A percentile compares a stretch with the other conserved stretches of the same genome.
These are phyloP conservation scores for Mucor saturninus DNA, from an alignment of 371 early-diverging fungal species.

Conservation along the genomic window DNA sequence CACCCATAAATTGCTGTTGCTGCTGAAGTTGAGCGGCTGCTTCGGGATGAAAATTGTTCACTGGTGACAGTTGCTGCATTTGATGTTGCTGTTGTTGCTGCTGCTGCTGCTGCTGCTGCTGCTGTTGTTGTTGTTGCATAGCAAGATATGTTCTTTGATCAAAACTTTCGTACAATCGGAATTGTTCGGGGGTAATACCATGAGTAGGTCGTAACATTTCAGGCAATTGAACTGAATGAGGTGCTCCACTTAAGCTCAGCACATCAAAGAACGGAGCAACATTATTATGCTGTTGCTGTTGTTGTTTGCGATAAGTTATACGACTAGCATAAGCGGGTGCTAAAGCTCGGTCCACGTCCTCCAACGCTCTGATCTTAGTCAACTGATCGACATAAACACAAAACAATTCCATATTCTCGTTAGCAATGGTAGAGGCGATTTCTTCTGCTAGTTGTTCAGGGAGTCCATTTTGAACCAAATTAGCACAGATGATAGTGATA, in stretches of 20 bases:
- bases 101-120: conserved; percentile 5
- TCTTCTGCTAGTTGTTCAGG: conserved; percentile 85
- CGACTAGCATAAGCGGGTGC: conserved; percentile 73
- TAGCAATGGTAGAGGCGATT: conserved; percentile 77
- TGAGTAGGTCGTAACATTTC: conserved; percentile 78
- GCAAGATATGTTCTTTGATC: conserved; percentile 25
- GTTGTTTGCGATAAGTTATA: conserved; percentile 76
- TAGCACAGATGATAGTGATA: conserved; percentile 71
- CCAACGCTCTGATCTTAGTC: conserved; percentile 85
- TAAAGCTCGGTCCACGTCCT: conserved; percentile 83
- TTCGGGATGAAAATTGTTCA: conserved; percentile 40
- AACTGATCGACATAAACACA: conserved; percentile 91
- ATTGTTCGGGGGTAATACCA: conserved; percentile 77
- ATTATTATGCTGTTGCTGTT: conserved; percentile 52
- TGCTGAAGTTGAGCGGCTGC: conserved; percentile 7
- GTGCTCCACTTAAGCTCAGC: conserved; percentile 67
- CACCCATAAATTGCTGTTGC: conserved; percentile 18
- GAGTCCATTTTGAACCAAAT: conserved; percentile 79
- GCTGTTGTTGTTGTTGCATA: conserved; percentile 27
- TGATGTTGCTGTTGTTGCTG: conserved; percentile 19
- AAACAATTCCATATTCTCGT: conserved; percentile 90
- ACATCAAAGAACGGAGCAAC: conserved; percentile 86
- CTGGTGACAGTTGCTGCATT: conserved; percentile 26
- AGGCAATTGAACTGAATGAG: conserved; percentile 84
- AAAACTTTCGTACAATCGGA: conserved; percentile 29